Percentiles rank a stretch among this genome's conserved stretches.
phyloP scores from a whole-genome alignment of 2,329 filamentous ascomycete species.

The Neofusicoccum parvum region DNA sequence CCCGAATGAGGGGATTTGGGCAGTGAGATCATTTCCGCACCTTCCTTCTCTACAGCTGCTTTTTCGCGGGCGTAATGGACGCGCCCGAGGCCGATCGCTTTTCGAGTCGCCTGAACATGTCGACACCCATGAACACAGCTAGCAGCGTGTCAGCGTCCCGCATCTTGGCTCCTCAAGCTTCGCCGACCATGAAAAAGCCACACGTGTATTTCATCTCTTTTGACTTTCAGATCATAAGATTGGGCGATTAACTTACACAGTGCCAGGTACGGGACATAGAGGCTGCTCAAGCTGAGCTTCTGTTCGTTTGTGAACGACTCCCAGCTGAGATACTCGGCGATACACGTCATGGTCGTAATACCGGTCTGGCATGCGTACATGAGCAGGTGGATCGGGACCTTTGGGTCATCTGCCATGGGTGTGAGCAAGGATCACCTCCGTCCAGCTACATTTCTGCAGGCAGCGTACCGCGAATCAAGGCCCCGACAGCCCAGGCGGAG shows the following conservation, averaged over 20 bases:
- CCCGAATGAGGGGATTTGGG: neutral
- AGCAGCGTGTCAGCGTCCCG: neutral
- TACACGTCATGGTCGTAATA: conserved; percentile 64
- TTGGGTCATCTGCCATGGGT: conserved; percentile 54
- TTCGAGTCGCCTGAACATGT: conserved; percentile 17
- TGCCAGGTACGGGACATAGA: conserved; percentile 42
- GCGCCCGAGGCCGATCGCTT: neutral
- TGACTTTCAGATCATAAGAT: neutral
- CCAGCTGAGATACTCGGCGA: conserved; percentile 63
- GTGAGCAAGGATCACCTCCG: conserved; percentile 23
- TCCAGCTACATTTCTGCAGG: neutral
- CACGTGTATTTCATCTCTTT: neutral
- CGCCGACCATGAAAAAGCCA: neutral
- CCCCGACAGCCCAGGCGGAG: conserved; percentile 62
- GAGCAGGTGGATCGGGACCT: conserved; percentile 62
- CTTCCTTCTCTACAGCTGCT: neutral
- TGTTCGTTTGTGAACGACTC: conserved; percentile 33
- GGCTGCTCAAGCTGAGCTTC: conserved; percentile 34
- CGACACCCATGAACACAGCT: conserved; percentile 20
- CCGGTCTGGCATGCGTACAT: conserved; percentile 62
- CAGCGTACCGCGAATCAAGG: conserved; percentile 51
- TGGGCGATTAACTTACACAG: neutral
- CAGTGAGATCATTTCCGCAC: neutral
- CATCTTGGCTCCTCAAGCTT: neutral
- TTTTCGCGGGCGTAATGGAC: neutral